Percentiles rank a stretch among this genome's conserved stretches.
phyloP scores from a whole-genome alignment of 306 rosid genomes.

The Cyclanthera cordifolia region DNA sequence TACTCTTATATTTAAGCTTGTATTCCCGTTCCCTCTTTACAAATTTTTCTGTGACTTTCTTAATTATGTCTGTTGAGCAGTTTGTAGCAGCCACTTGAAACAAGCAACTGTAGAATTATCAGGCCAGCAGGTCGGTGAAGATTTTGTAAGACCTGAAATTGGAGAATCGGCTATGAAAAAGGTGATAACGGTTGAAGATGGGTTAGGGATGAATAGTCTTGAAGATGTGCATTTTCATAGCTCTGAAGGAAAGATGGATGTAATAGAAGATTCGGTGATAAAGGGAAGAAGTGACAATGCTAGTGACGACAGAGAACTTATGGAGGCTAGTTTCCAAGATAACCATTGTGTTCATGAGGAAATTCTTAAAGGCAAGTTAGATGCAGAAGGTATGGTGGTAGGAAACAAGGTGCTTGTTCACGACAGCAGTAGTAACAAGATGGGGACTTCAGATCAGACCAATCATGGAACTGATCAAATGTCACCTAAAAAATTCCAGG shows the following conservation, averaged over 20 bases:
- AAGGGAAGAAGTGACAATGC: constrained; percentile 18
- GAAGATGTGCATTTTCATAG: constrained; percentile 5
- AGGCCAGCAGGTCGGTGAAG: constrained; percentile 3
- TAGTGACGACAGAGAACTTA: constrained; percentile 2
- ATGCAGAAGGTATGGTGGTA: constrained; percentile 21
- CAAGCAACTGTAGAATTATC: constrained; percentile 22
- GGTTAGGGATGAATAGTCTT: constrained; percentile 16
- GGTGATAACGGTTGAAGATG: constrained; percentile 18
- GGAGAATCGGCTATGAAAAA: not conserved
- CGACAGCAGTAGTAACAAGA: constrained; percentile 18
- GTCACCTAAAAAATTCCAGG: constrained; percentile 22
- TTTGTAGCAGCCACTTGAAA: constrained; percentile 19
- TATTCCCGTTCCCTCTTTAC: not conserved
- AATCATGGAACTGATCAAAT: constrained; percentile 20
- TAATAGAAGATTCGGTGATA: constrained; percentile 18
- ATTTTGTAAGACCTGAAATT: constrained; percentile 13
- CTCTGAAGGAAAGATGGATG: constrained; percentile 14
- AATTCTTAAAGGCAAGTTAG: constrained; percentile 22
- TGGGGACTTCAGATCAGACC: constrained; percentile 13
- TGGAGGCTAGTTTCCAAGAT: constrained; percentile 7
- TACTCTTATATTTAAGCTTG: too few species aligned
- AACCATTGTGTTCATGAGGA: constrained; percentile 18
- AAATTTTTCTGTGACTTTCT: not conserved
- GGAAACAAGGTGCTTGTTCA: constrained; percentile 27
- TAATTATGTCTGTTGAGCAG: constrained; percentile 21